Evolutionary conservation across 768 basidiomycete genomes (phyloP).

Genomic region (Rhizopogon sp.): DNA sequence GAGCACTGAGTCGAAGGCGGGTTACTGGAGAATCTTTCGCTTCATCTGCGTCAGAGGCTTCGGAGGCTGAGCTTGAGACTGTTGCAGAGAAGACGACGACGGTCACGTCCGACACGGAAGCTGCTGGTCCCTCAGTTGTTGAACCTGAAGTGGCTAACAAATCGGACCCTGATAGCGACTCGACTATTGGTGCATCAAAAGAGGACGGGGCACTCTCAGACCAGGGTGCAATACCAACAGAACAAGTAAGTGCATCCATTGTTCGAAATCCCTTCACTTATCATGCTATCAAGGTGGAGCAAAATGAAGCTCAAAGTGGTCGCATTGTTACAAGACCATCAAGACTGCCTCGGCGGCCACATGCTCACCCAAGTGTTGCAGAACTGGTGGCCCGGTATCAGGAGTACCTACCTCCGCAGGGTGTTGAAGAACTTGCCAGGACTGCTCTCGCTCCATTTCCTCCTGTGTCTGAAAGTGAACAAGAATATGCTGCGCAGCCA

Average conservation of each 20-base stretch:
- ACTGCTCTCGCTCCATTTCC: conserved; percentile 60
- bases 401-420: conserved; percentile 67
- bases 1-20: conserved; percentile 37
- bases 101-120: conserved; percentile 14
- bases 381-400: conserved; percentile 83
- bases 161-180: conserved; percentile 76
- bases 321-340: conserved; percentile 37
- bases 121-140: not conserved
- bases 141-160: conserved; percentile 23
- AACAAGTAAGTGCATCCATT: conserved; percentile 21
- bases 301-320: conserved; percentile 10
- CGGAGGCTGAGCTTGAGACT: conserved; percentile 52
- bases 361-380: conserved; percentile 65
- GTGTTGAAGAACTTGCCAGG: conserved; percentile 65
- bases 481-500: conserved; percentile 43
- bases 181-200: conserved; percentile 66
- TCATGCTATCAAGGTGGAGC: conserved; percentile 18
- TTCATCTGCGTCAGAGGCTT: conserved; percentile 70
- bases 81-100: conserved; percentile 13
- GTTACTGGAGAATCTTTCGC: conserved; percentile 50
- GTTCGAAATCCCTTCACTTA: conserved; percentile 3
- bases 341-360: conserved; percentile 56
- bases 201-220: conserved; percentile 17
- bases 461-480: conserved; percentile 77
- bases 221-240: conserved; percentile 11